Evolutionary conservation across 164 flowering plant genomes (phyloP).

Genomic region (Warburgia ugandensis): DNA sequence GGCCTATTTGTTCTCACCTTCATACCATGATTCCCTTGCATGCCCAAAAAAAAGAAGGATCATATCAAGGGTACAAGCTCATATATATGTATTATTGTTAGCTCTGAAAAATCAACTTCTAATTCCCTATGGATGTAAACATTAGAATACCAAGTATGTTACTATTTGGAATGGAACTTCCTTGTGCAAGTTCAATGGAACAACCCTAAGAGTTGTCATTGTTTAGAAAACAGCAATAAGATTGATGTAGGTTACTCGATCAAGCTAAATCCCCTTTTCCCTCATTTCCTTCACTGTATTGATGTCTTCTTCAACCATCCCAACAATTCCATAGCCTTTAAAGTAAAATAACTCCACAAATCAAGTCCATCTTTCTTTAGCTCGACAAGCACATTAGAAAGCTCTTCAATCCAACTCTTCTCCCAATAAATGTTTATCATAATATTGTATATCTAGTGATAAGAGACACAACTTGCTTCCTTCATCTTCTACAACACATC

Average conservation of each 20-base stretch:
- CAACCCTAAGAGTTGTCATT: no score
- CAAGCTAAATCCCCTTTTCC: conserved; percentile 65
- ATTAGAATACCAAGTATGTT: no score
- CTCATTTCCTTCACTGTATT: conserved; percentile 75
- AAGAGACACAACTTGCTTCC: conserved; percentile 44
- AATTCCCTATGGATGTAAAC: no score
- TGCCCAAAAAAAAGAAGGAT: no score
- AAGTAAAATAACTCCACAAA: conserved; percentile 80
- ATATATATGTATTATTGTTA: no score
- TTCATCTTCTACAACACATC: conserved; percentile 53
- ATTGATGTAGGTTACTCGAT: conserved; percentile 60
- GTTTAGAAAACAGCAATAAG: conserved; percentile 49
- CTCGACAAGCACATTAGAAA: conserved; percentile 59
- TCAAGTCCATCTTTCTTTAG: conserved; percentile 50
- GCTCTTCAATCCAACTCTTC: conserved; percentile 85
- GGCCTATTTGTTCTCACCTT: no score
- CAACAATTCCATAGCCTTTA: conserved; percentile 93
- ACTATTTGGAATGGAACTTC: no score
- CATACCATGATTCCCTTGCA: no score
- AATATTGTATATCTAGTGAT: conserved; percentile 72
- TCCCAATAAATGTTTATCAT: conserved; percentile 85
- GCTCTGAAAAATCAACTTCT: no score
- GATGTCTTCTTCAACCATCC: conserved; percentile 90
- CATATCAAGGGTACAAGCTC: no score
- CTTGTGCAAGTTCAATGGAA: no score